Base-by-base conservation (phyloP, 2,329 filamentous ascomycete species). In the Escovopsis weberi region DNA sequence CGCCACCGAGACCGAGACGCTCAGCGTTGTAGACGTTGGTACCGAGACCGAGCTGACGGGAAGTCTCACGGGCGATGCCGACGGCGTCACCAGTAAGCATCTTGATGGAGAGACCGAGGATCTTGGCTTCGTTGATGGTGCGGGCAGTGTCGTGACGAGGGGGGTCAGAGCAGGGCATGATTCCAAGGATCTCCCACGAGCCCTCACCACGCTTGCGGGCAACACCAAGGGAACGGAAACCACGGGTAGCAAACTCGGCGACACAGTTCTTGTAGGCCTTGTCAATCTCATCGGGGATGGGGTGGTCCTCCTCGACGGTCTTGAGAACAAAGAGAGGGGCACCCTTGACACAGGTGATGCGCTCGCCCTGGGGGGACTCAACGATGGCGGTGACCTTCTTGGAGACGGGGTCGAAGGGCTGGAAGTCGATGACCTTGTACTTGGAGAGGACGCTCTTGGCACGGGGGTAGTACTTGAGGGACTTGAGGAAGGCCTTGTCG, bases 71-170 rank as follows among this genome's bases (percentile, higher is more conserved):
- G 54, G 86, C 86, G 61, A 94, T 94, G 64, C 85, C 87, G 59
- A 94, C 86, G 52, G 87, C 85, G 60, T 94, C 86, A 74, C 86
- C 86, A 66, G 87, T 94, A 68, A 94, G 76, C 85, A 94, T 94
- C 75, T 94, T 94, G 67, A 94, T 87, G 53, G 82, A 87, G 48
- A 94, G 72, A 71, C 86, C 86, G 45, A 94, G 78, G 50, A 70
- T 74, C 73, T 91, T 89, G 57, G 86, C 86, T 66, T 94, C 86
- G 62, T 84, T 82, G 67, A 94, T 84, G 48, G 87, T 94, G 62
- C 85, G 84, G 55, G 80, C 85, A 53, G 87, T 94, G 59, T 94
- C 86, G 69, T 93, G 80, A 58, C 87, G 84, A 53, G 86, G 86
- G 54, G 87, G 87, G 62, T 94, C 86, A 55, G 81, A 85, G 74